phyloP scores from a whole-genome alignment of 2,329 filamentous ascomycete species.

The Pyrenophora tritici-repentis region DNA sequence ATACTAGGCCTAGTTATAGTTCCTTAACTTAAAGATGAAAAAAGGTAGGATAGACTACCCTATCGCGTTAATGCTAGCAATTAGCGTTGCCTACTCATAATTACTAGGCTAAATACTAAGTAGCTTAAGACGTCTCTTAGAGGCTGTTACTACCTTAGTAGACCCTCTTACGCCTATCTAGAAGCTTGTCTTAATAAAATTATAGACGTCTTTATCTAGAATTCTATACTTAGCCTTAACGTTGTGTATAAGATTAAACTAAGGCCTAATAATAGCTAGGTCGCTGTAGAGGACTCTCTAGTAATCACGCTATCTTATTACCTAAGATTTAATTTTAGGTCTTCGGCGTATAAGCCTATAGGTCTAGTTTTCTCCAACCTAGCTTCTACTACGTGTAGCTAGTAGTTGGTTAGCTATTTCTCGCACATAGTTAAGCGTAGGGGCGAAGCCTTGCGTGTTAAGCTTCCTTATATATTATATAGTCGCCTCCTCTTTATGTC shows the following conservation, averaged over 20 bases:
- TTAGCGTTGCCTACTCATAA: constrained; percentile 18
- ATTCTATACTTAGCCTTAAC: constrained; percentile 18
- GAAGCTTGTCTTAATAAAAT: constrained; percentile 13
- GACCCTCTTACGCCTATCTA: constrained; percentile 12
- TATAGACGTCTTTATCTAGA: constrained; percentile 6
- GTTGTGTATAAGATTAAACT: constrained; percentile 17
- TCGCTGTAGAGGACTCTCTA: constrained; percentile 14
- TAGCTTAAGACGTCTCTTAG: constrained; percentile 3
- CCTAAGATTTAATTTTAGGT: constrained; percentile 8
- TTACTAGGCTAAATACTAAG: constrained; percentile 10
- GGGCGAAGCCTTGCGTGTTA: constrained; percentile 11
- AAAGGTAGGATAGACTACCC: no score
- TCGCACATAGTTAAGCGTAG: background rate
- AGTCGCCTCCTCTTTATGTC: no score
- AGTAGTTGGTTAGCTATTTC: constrained; percentile 20
- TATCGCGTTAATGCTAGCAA: constrained; percentile 10
- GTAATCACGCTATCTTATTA: constrained; percentile 6
- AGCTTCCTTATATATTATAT: constrained; percentile 11
- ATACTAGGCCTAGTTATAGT: no score
- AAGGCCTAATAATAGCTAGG: constrained; percentile 12
- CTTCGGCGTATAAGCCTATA: constrained; percentile 6
- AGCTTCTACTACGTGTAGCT: constrained; percentile 3
- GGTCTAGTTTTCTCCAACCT: constrained; percentile 15
- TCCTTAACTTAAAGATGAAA: no score
- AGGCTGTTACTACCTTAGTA: constrained; percentile 13